Evolutionary conservation across 1,284 basidiomycete species (phyloP).

Genomic region (Marasmius sp.): DNA sequence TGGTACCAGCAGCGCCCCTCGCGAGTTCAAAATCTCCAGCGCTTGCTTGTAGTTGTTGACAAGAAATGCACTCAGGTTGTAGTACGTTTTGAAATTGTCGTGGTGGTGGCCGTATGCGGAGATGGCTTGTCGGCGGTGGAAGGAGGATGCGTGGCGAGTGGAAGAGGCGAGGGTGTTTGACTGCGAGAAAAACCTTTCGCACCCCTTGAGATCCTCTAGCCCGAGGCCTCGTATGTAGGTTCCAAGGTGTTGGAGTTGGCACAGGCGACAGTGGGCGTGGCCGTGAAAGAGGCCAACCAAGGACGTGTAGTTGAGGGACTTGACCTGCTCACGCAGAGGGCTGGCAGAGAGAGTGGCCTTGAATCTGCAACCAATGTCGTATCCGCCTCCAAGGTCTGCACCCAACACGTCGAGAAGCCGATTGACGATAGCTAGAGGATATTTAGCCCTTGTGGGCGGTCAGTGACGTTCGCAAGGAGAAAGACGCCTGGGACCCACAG

Average conservation of each 20-base stretch:
- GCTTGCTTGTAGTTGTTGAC: no score
- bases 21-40: constrained; percentile 16
- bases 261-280: constrained; percentile 18
- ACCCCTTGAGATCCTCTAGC: constrained; percentile 7
- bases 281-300: constrained; percentile 19
- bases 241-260: constrained; percentile 16
- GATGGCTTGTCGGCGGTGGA: constrained; percentile 19
- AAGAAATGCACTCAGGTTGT: constrained; percentile 21
- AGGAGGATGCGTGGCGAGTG: constrained; percentile 5
- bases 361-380: constrained; percentile 21
- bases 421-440: constrained; percentile 28
- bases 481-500: constrained; percentile 13
- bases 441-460: constrained; percentile 28
- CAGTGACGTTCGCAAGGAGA: background rate
- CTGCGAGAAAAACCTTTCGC: constrained; percentile 12
- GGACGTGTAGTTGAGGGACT: background rate
- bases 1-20: constrained; percentile 10
- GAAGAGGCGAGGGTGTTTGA: constrained; percentile 15
- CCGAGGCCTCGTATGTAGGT: constrained; percentile 8
- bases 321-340: constrained; percentile 9
- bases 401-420: constrained; percentile 26
- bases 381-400: constrained; percentile 23
- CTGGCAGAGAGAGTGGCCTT: constrained; percentile 11
- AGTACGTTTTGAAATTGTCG: constrained; percentile 19
- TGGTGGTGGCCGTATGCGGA: constrained; percentile 12